A percentile compares a stretch with the other conserved stretches of the same genome.
Evolutionary conservation across 1,139 yeast genomes (phyloP).

Genomic region (Taphrina wiesneri): DNA sequence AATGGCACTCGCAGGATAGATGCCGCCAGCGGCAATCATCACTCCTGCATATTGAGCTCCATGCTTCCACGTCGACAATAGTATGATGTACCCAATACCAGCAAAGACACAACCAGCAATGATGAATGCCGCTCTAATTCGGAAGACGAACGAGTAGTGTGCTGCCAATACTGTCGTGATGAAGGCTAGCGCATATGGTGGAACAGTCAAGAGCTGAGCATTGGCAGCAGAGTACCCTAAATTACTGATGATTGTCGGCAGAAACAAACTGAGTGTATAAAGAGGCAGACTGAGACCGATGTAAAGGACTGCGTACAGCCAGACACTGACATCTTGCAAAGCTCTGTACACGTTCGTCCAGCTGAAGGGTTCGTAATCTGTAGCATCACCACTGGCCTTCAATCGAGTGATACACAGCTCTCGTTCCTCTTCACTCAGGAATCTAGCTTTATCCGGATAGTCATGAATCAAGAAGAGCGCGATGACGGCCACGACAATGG

Average conservation of each 20-base stretch:
- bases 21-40: slow-evolving; percentile 47
- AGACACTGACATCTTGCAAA: slow-evolving; percentile 22
- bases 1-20: slow-evolving; percentile 48
- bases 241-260: slow-evolving; percentile 51
- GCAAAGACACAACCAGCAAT: slow-evolving; percentile 48
- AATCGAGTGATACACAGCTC: slow-evolving; percentile 6
- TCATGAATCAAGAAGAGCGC: slow-evolving; percentile 81
- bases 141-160: slow-evolving; percentile 45
- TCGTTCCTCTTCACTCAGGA: slow-evolving; percentile 15
- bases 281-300: slow-evolving; percentile 35
- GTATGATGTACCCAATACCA: slow-evolving; percentile 45
- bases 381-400: slow-evolving; percentile 17
- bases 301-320: slow-evolving; percentile 15
- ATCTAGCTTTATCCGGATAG: slow-evolving; percentile 27
- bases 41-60: slow-evolving; percentile 45
- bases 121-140: slow-evolving; percentile 49
- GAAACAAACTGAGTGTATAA: slow-evolving; percentile 42
- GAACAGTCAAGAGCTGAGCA: slow-evolving; percentile 56
- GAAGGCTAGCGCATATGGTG: slow-evolving; percentile 56
- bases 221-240: slow-evolving; percentile 55
- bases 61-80: slow-evolving; percentile 42
- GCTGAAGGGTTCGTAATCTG: slow-evolving; percentile 10
- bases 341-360: slow-evolving; percentile 31
- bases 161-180: slow-evolving; percentile 45
- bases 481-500: slow-evolving; percentile 53